Evolutionary conservation across 1,284 basidiomycete species (phyloP).

Genomic region (Vanrija pseudolonga): DNA sequence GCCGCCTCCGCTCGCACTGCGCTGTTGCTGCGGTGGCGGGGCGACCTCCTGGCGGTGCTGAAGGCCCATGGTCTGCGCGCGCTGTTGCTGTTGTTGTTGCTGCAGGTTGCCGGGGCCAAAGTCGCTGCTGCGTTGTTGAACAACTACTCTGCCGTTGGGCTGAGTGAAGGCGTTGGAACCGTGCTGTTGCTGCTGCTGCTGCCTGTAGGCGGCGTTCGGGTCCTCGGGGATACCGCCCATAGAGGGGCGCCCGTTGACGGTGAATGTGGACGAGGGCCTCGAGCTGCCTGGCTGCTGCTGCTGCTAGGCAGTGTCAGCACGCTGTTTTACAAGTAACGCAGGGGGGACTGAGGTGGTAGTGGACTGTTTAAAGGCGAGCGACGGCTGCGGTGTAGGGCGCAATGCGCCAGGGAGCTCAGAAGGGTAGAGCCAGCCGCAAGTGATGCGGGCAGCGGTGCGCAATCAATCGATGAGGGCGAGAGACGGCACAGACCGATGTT

Average conservation of each 20-base stretch:
- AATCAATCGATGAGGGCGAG: not conserved
- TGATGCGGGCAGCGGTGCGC: not conserved
- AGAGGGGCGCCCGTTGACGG: conserved; percentile 6
- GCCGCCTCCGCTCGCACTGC: conserved; percentile 1
- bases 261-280: conserved; percentile 2
- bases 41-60: not conserved
- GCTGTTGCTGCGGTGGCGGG: not conserved
- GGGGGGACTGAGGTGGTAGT: not conserved
- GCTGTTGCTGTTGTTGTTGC: conserved; percentile 57
- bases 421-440: no score
- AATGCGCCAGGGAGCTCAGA: no score
- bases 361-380: not conserved
- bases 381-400: not conserved
- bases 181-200: not conserved
- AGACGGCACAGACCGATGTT: not conserved
- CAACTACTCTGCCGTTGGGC: not conserved
- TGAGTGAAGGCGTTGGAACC: not conserved
- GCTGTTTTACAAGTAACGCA: not conserved
- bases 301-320: not conserved
- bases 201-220: not conserved
- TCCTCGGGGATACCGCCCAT: not conserved
- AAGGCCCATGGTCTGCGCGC: conserved; percentile 39
- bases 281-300: not conserved
- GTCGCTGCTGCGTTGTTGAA: conserved; percentile 9
- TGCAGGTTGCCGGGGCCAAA: conserved; percentile 8